Evolutionary conservation across 805 yeast genomes (phyloP).

Genomic region (Groenewaldozyma salmanticensis): DNA sequence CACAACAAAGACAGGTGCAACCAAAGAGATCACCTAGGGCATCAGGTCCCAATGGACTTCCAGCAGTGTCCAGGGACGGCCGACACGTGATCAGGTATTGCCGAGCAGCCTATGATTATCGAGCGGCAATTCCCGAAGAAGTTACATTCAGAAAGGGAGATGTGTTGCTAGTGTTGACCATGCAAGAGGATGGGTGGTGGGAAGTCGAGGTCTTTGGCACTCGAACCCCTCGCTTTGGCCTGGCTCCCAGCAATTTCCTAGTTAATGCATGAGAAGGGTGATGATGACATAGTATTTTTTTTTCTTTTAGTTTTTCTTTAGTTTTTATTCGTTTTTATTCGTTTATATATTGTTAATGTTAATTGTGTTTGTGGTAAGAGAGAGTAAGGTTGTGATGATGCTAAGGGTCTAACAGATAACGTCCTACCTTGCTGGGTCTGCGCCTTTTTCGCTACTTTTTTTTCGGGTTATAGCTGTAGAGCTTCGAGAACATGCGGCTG

Average conservation of each 20-base stretch:
- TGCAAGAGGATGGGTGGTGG: conserved; percentile 73
- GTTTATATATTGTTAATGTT: no score
- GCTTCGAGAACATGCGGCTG: no score
- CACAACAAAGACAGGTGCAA: conserved; percentile 9
- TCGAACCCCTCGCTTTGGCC: conserved; percentile 33
- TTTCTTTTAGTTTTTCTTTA: no score
- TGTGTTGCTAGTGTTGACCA: conserved; percentile 39
- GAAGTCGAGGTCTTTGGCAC: conserved; percentile 45
- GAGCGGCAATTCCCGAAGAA: conserved; percentile 53
- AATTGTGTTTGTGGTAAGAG: no score
- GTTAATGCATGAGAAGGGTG: conserved; percentile 11
- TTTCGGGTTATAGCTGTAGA: no score
- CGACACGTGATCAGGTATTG: conserved; percentile 42
- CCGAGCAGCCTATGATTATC: conserved; percentile 48
- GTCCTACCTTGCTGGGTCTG: no score
- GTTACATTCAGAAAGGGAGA: conserved; percentile 52
- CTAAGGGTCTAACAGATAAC: no score
- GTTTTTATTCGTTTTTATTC: no score
- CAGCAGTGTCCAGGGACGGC: conserved; percentile 43
- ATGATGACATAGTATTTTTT: no score
- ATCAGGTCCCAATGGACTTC: conserved; percentile 25
- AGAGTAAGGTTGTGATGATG: no score
- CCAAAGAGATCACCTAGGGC: conserved; percentile 19
- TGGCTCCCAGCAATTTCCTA: conserved; percentile 54
- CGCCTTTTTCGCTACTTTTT: no score